Evolutionary conservation across 495 filamentous ascomycete genomes (phyloP), one percentile per base, ranked within the genome.

Genomic region (Hamigera avellanea): DNA sequence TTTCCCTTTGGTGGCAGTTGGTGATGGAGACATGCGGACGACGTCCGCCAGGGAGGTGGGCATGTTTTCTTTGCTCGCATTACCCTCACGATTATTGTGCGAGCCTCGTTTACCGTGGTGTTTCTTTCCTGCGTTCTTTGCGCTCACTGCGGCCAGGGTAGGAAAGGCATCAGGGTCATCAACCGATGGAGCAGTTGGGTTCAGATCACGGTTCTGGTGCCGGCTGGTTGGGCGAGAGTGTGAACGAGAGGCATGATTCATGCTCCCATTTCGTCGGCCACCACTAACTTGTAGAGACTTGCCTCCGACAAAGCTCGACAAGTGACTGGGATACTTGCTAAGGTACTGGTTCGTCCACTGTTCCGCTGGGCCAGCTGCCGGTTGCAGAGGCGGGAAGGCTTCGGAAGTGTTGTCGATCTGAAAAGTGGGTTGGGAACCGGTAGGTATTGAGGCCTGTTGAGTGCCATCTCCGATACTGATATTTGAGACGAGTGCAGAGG

Each of bases 151-250:
- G 14, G 81, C 81, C n/a, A 99, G 76, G 14, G 84, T 83, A 7
- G 93, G 93, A 53, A 99, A 99, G 5, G 93, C 91, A 51, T 96
- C 93, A 14, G 80, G 85, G 50, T 99, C 93, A 53, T 99, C 87
- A 7, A 91, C 78, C 8, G 83, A 75, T 18, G 81, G 86, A 8
- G 86, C 79, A 19, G 75, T 60, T 19, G 77, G 75, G 27, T 76
- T 73, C 7, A 68, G 54, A 19, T 75, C 72, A 36, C 82, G 79
- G 29, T 84, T 72, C 42, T 84, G 76, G 43, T 93, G 87, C 14
- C 88, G 80, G 51, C 88, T 95, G 35, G 75, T 76, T 16, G 88
- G 88, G 33, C 93, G 80, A 16, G 93, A 96, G 26, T 80, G 76
- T 10, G 86, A 76, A 23, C 75, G 80, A 32, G 69, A 53, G 8